phyloP scores from a whole-genome alignment of 768 basidiomycete species.

The Termitomyces sp. region DNA sequence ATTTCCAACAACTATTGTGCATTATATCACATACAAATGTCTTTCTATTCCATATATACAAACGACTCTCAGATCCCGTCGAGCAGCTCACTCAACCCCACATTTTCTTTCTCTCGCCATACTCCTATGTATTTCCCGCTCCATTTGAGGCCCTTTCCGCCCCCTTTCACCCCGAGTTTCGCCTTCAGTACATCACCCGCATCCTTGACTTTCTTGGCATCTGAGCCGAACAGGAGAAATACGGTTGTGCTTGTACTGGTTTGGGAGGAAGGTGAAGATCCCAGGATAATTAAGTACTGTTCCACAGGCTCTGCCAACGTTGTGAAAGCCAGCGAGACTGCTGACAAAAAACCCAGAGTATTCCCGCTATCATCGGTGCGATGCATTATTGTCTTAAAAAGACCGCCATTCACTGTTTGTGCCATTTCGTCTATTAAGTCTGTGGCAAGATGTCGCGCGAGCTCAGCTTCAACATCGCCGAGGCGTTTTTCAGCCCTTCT shows the following conservation, averaged over 20 bases:
- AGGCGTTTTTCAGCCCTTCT: constrained; percentile 65
- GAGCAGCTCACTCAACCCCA: constrained; percentile 35
- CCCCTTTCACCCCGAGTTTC: constrained; percentile 66
- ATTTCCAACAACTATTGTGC: background rate
- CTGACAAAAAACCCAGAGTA: constrained; percentile 55
- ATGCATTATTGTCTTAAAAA: constrained; percentile 50
- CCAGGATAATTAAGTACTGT: constrained; percentile 35
- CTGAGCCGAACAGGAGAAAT: constrained; percentile 58
- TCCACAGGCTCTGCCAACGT: constrained; percentile 20
- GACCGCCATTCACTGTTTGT: constrained; percentile 17
- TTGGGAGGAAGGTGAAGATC: constrained; percentile 45
- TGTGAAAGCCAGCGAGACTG: constrained; percentile 48
- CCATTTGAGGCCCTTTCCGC: constrained; percentile 74
- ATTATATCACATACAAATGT: background rate
- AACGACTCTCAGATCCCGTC: constrained; percentile 16
- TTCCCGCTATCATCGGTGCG: constrained; percentile 60
- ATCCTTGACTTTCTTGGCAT: constrained; percentile 56
- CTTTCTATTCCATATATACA: constrained; percentile 2
- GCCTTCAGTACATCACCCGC: constrained; percentile 54
- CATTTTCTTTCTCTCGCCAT: constrained; percentile 53
- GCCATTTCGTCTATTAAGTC: constrained; percentile 35
- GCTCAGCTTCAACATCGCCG: constrained; percentile 64
- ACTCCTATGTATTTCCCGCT: constrained; percentile 71
- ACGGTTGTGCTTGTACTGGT: constrained; percentile 39
- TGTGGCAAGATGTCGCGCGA: constrained; percentile 47